Percentiles rank a stretch among this genome's conserved stretches.
Conservation (phyloP, 1,284 basidiomycete species). For the Coniophora puteana region DNA sequence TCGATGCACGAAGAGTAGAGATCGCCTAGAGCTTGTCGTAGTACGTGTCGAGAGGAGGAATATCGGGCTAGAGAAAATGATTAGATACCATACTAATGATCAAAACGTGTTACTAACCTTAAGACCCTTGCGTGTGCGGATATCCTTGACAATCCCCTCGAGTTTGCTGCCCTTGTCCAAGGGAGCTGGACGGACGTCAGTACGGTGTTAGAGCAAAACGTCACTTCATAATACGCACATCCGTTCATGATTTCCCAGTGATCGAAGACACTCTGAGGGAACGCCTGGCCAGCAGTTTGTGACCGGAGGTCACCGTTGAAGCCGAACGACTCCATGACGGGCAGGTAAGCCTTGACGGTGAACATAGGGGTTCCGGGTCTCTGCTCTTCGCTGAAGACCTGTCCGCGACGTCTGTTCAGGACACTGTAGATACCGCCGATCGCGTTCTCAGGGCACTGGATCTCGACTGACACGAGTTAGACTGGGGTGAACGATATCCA, state of each 20-base stretch:
- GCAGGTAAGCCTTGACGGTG: conserved; percentile 98
- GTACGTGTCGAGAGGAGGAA: conserved; percentile 82
- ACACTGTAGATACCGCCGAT: conserved; percentile 97
- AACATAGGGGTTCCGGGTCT: conserved; percentile 98
- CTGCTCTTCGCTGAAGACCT: conserved; percentile 98
- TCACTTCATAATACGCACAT: conserved; percentile 42
- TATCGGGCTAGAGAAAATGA: conserved; percentile 58
- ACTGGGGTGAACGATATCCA: neutral
- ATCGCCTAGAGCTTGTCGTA: conserved; percentile 92
- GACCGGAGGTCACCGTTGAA: conserved; percentile 97
- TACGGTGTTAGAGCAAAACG: conserved; percentile 11
- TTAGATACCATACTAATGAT: conserved; percentile 8
- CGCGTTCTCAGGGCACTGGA: conserved; percentile 96
- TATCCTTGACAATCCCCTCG: conserved; percentile 78
- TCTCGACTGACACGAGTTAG: conserved; percentile 66
- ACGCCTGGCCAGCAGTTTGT: conserved; percentile 94
- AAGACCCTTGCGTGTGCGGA: conserved; percentile 92
- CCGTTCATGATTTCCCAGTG: conserved; percentile 88
- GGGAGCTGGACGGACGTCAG: conserved; percentile 47
- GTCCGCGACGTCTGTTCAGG: conserved; percentile 97
- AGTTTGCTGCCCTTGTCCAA: conserved; percentile 88
- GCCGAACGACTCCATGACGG: conserved; percentile 97
- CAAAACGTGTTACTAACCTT: conserved; percentile 50
- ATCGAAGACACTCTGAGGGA: conserved; percentile 96
- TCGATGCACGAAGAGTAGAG: no score